Base-by-base conservation (phyloP, 2,329 filamentous ascomycete genomes). In the Epichloe baconii region DNA sequence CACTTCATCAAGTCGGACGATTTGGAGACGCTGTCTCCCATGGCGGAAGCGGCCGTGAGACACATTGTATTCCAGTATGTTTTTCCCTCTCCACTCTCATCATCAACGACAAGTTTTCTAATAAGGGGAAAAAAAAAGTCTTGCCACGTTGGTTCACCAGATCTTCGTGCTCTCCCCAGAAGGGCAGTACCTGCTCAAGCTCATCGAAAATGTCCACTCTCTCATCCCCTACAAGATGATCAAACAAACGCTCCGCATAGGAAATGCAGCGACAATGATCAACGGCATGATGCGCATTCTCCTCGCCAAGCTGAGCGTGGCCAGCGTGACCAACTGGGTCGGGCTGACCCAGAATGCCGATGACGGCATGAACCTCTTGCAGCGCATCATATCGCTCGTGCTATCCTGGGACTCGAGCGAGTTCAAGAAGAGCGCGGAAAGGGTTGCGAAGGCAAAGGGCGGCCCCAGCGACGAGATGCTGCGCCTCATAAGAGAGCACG, bases 221-320 rank as follows among this genome's bases (percentile, higher is more conserved):
- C 71, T 90, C 51, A 68, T 88, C 0, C 86, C 86, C 0, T 91
- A 89, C 62, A 74, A 77, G 42, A 71, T 88, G 55, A 74, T 90
- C 48, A 77, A 82, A 53, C 85, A 90, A 63, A 88, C 85, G 0
- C 69, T 93, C 4, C 79, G 80, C 41, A 75, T 90, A 14, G 84
- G 86, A 5, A 93, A 91, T 62, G 86, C 86, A 0, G 86, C 86
- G 1, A 85, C 81, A 19, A 90, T 93, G 86, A 82, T 91, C 51
- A 85, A 77, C 59, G 86, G 76, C 52, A 82, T 91, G 75, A 76
- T 86, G 63, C 77, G 74, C 49, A 69, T 91, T 15, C 73, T 90
- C 15, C 73, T 93, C 14, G 82, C 86, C n/a, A 93, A 93, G 67
- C 70, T 89, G 52, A 86, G 84, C 56, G 72, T 91, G 4, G 81